A percentile compares a stretch with the other conserved stretches of the same genome.
Conservation (phyloP, 257 asterid species). For the Solanum rostratum region DNA sequence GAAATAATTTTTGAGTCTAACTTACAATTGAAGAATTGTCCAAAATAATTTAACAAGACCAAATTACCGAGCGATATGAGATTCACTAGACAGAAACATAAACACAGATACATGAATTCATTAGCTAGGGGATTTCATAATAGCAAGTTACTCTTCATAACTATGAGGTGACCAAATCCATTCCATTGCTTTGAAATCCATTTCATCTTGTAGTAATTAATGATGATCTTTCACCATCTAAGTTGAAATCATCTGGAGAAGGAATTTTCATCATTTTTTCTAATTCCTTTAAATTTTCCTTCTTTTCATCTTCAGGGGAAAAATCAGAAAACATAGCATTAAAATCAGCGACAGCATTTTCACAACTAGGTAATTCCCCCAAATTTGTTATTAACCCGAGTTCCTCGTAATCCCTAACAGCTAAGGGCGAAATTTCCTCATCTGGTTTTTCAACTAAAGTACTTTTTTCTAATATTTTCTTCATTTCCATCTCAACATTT, state of each 20-base stretch:
- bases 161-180: neutral
- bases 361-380: neutral
- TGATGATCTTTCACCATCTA: neutral
- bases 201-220: neutral
- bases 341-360: neutral
- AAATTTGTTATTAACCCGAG: neutral
- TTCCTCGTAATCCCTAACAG: neutral
- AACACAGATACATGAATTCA: neutral
- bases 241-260: neutral
- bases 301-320: neutral
- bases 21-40: too few species aligned
- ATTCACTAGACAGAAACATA: too few species aligned
- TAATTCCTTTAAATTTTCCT: neutral
- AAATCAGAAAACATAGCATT: neutral
- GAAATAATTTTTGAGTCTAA: too few species aligned
- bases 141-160: neutral
- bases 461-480: neutral
- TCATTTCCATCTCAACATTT: too few species aligned
- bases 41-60: too few species aligned
- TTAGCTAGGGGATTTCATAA: neutral
- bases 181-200: neutral
- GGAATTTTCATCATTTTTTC: neutral
- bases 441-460: neutral
- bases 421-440: neutral
- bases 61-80: too few species aligned